Base-by-base conservation (phyloP, 2,329 filamentous ascomycete species). In the Diplodia scrobiculata region DNA sequence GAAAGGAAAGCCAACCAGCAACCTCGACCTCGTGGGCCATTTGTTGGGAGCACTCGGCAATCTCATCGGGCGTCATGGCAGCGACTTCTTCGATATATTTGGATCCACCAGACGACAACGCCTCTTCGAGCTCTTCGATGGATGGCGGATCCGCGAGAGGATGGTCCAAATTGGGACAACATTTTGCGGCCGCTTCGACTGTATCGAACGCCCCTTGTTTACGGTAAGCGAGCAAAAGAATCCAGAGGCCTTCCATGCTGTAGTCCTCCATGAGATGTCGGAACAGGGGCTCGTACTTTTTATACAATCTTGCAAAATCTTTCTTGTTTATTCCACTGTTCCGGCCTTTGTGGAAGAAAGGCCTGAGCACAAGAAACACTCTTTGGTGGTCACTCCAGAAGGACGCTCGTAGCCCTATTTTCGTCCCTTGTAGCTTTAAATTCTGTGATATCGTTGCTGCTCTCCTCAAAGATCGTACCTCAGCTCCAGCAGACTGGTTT, bases 241-340 rank as follows among this genome's bases (percentile, higher is more conserved):
- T 2, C 17, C 17, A 45, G 5, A 45, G 17, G 17, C 9, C 5
- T 1, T 45, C 38, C 7, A 0, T 6, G 1, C 0, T n/a, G 17
- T 45, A 45, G 0, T 45, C 38, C 9, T n/a, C 17, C 38, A 7
- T n/a, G 38, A 45, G 38, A n/a, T 45, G 38, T n/a, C 9, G 14
- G 38, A 45, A 45, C 38, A 45, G 1, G 7, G 38, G 17, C 38
- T 2, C 1, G 5, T n/a, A n/a, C 38, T 45, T n/a, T n/a, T 45
- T 45, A 0, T n/a, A n/a, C 4, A 45, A n/a, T 45, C 1, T n/a
- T 2, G 1, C 1, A 5, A 45, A 14, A 0, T 5, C 14, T 3
- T 2, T n/a, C 17, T 2, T 5, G 17, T 1, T n/a, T 3, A 5
- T n/a, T 9, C 1, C 32, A 3, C 1, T 2, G 38, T 17, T 45